Evolutionary conservation across 805 yeast species (phyloP), one percentile per base, ranked within the genome.

Genomic region (Brettanomyces anomalus): DNA sequence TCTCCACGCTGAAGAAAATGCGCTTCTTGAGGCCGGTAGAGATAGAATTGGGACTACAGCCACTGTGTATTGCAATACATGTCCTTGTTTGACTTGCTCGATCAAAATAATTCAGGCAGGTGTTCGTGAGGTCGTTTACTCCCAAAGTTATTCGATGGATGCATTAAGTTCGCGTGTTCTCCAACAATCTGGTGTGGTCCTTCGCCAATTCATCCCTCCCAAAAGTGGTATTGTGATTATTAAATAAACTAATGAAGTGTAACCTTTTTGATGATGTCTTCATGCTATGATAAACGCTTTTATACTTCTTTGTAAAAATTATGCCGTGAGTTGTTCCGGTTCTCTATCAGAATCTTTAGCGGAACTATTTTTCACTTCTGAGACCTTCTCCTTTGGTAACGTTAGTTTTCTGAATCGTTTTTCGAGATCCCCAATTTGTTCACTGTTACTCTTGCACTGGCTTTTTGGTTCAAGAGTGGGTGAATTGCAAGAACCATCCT

Each of bases 1-100:
- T 60, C 64, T 93, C 30, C 99, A 93, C 60, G 98, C 97, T 0
- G 99, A 93, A 60, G 99, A 93, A 53, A 93, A 93, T 60, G 97
- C 98, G 0, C 66, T 93, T 33, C 62, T 93, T 40, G 98, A 93
- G 60, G 86, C 96, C 6, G 98, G 98, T 1, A 71, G 97, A 49
- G 95, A 85, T 50, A 67, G 97, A 43, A 74, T 86, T 10, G 85
- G 85, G 0, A 63, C 62, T 10, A 62, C 67, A 34, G 79, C 85
- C 7, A 79, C 77, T 0, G 62, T 88, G 44, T 93, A 93, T 59
- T 93, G 98, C 64, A 93, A 93, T 60, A 93, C 99, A 0, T 85
- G 98, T 55, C 99, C 99, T 0, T 93, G 99, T 58, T 67, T 93
- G 46, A 93, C 98, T 0, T 93, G 99, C 58, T 80, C 95, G 4